Conservation (phyloP, 192 early-diverging fungal genomes). For the Ambispora gerdemannii region DNA sequence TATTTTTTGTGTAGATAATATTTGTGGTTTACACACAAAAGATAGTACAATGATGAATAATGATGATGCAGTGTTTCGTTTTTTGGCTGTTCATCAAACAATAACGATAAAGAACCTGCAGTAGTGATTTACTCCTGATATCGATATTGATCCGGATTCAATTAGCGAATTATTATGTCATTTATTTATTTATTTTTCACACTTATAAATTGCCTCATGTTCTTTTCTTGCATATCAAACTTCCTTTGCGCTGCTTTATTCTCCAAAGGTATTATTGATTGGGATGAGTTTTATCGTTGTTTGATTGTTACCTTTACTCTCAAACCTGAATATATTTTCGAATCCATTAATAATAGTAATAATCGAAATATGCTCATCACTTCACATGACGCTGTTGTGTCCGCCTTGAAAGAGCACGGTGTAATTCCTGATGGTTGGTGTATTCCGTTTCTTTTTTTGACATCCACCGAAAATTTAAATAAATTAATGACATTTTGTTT, state of each 20-base stretch:
- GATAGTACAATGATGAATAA: too few species aligned
- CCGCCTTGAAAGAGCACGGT: conserved; percentile 37
- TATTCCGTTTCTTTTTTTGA: too few species aligned
- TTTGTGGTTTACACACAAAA: too few species aligned
- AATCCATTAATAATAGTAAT: too few species aligned
- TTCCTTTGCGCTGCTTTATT: neutral
- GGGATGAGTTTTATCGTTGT: too few species aligned
- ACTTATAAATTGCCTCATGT: neutral
- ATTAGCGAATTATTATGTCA: too few species aligned
- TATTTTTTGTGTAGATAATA: too few species aligned
- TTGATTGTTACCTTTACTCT: too few species aligned
- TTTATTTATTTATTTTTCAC: too few species aligned
- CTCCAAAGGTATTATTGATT: neutral
- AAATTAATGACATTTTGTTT: neutral
- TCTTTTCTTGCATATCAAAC: neutral
- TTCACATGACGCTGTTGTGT: conserved; percentile 36
- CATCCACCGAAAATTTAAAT: neutral
- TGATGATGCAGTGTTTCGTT: neutral
- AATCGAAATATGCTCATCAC: conserved; percentile 53
- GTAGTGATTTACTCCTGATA: neutral
- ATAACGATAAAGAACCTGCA: too few species aligned
- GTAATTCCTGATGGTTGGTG: conserved; percentile 47
- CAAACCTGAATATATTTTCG: too few species aligned
- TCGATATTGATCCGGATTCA: neutral
- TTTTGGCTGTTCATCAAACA: neutral